Base-by-base conservation (phyloP, 2,329 filamentous ascomycete species). In the Decorospora gaudefroyi region DNA sequence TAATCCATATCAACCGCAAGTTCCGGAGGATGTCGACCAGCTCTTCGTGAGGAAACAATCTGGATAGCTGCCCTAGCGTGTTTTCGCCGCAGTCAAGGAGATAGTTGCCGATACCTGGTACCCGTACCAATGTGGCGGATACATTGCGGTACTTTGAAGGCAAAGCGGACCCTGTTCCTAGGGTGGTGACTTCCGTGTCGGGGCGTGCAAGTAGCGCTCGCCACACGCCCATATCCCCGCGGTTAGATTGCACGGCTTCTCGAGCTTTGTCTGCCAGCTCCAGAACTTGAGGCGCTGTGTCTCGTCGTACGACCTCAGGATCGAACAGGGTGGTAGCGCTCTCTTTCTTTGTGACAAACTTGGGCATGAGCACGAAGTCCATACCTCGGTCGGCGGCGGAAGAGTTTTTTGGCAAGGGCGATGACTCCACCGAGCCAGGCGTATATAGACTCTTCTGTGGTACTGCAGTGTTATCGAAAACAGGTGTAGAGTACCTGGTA, bases 131-230 rank as follows among this genome's bases (percentile, higher is more conserved):
- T 0, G 91, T 96, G 2, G 85, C 84, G 8, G 92, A 96, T 13
- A 99, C 93, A 67, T 97, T 99, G 59, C 93, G 87, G 69, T 96
- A 93, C 67, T 95, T 95, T 22, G 90, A 95, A 1, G 93, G 93
- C 11, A 87, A 68, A 0, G 92, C 88, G 3, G 92, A 97, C 6
- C 93, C 93, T 2, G 93, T 99, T 4, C 93, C 93, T 0, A 99
- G 80, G 1, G 90, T 83, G 26, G 91, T 86, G 34, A 99, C 82
- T 68, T 96, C 90, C 0, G 86, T 83, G 59, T 96, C 85, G 22
- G 81, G 78, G 53, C 83, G 82, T 2, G 87, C 87, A 2, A 95
- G 80, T 49, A 84, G 80, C n/a, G 78, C 71, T 51, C 85, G 82
- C 84, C 75, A 69, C 59, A 73, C 38, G 12, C 77, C 65, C 47